Conservation (phyloP, 2,329 filamentous ascomycete species). For the Hirsutella thompsonii region DNA sequence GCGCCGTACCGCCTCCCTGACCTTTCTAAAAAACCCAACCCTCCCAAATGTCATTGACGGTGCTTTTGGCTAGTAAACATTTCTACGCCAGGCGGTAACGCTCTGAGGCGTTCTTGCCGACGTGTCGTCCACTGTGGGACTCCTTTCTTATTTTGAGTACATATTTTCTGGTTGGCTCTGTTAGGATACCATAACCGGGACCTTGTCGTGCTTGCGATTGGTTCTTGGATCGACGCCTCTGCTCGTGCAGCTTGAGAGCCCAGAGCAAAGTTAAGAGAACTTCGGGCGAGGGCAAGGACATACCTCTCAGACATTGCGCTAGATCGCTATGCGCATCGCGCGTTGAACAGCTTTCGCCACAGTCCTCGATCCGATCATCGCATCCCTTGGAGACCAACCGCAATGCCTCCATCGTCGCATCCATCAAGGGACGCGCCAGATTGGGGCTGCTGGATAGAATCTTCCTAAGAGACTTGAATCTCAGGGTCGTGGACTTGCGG, state of each 20-base stretch:
- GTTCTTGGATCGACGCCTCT: constrained; percentile 16
- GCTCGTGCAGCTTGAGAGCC: constrained; percentile 29
- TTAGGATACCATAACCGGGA: constrained; percentile 11
- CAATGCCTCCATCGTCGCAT: constrained; percentile 64
- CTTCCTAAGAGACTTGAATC: constrained; percentile 48
- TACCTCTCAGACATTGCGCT: constrained; percentile 22
- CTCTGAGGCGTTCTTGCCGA: constrained; percentile 6
- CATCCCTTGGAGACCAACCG: constrained; percentile 53
- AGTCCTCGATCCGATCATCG: constrained; percentile 30
- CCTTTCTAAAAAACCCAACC: constrained; percentile 4
- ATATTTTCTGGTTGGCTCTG: constrained; percentile 11
- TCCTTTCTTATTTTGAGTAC: constrained; percentile 11
- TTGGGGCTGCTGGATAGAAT: constrained; percentile 62
- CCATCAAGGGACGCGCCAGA: constrained; percentile 59
- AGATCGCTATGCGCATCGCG: constrained; percentile 22
- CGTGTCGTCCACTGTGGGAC: constrained; percentile 9
- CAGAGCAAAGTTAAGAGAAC: constrained; percentile 34
- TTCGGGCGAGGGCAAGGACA: constrained; percentile 31
- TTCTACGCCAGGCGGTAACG: constrained; percentile 11
- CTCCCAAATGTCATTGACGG: no score
- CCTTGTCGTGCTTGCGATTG: constrained; percentile 9
- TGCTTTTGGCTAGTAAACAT: neutral
- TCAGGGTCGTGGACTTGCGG: constrained; percentile 43
- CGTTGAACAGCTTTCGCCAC: constrained; percentile 19
- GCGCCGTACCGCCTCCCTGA: constrained; percentile 6